Base-by-base conservation (phyloP, 179 eudicot species). In the Amaranthus tricolor region DNA sequence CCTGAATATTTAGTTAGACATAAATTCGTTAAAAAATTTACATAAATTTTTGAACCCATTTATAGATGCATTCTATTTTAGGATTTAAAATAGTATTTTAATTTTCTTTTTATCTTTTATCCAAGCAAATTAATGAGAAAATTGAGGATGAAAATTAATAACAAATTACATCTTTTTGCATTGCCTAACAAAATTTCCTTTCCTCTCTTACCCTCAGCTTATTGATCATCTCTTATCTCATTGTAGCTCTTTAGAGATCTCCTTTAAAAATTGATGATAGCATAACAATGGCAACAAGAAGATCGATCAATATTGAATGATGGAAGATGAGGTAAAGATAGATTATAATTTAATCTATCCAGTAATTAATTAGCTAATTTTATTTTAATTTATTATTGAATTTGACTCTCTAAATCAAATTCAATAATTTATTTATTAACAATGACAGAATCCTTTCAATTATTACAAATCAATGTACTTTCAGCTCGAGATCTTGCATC, bases 401-500 rank as follows among this genome's bases (percentile, higher is more conserved):
- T 21, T 68, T 51, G 44, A 20, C 17, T 43, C 5, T 16, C 45
- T 0, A 45, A 56, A 44, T 43, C 15, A 56, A 56, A 40, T 17
- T 19, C 5, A 13, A 5, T n/a, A 7, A 3, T 13, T 5, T 9
- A 51, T 2, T 50, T 12, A 11, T 9, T 9, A 7, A 74, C 49
- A 68, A 80, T 80, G 83, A 53, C 77, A 55, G 74, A 76, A 66
- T 56, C 83, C 4, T 72, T 71, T 60, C 83, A 83, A 69, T 79
- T 84, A 53, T 71, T 87, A 49, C 85, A 87, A 73, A 79, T 87
- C 47, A 87, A 66, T 11, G 6, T 86, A 2, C 58, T 84, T 44
- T 87, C 90, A 0, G 90, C 90, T 56, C 85, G 81, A 67, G 85
- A 87, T 67, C 45, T 87, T 0, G 79, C 86, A 16, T 74, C 82